Percentiles rank a stretch among this genome's conserved stretches.
Conservation (phyloP, 108 stramenopile genomes). For the Fistulifera solaris region DNA sequence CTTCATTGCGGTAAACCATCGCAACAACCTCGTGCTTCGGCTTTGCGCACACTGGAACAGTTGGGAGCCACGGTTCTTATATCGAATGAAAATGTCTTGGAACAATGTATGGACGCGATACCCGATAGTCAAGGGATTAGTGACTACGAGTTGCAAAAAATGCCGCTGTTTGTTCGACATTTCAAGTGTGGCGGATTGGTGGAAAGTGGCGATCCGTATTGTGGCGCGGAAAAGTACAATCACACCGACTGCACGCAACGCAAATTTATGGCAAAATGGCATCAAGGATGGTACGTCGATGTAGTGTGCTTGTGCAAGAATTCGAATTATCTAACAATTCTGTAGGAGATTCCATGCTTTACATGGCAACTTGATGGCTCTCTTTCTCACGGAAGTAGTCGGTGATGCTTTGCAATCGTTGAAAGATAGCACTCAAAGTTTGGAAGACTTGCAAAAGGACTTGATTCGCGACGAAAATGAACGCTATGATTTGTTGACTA, state of each 20-base stretch:
- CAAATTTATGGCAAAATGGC: slow-evolving; percentile 24
- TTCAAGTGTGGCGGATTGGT: slow-evolving; percentile 22
- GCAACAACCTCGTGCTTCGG: too few relatives aligned
- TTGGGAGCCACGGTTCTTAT: slow-evolving; percentile 25
- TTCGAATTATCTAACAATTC: neutral
- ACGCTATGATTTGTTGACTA: neutral
- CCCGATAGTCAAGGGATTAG: slow-evolving; percentile 22
- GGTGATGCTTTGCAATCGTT: slow-evolving; percentile 4
- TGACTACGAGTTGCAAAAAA: slow-evolving; percentile 14
- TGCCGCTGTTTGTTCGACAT: slow-evolving; percentile 28
- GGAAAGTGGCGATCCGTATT: slow-evolving; percentile 42
- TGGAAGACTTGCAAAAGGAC: neutral
- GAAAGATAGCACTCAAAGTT: neutral
- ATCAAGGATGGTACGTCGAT: slow-evolving; percentile 60
- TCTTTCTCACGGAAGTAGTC: slow-evolving; percentile 19
- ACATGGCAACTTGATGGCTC: slow-evolving; percentile 27
- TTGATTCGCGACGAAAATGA: neutral
- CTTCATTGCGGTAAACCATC: neutral
- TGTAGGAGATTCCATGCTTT: slow-evolving; percentile 28
- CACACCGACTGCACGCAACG: slow-evolving; percentile 14
- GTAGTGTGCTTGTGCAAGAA: neutral
- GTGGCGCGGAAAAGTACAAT: slow-evolving; percentile 25
- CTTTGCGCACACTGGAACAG: slow-evolving; percentile 11
- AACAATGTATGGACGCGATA: slow-evolving; percentile 9
- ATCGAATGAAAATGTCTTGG: neutral